These are phyloP conservation scores for Parachlorella kessleri DNA, from an alignment of 139 green algal genomes.

Conservation along the genomic window DNA sequence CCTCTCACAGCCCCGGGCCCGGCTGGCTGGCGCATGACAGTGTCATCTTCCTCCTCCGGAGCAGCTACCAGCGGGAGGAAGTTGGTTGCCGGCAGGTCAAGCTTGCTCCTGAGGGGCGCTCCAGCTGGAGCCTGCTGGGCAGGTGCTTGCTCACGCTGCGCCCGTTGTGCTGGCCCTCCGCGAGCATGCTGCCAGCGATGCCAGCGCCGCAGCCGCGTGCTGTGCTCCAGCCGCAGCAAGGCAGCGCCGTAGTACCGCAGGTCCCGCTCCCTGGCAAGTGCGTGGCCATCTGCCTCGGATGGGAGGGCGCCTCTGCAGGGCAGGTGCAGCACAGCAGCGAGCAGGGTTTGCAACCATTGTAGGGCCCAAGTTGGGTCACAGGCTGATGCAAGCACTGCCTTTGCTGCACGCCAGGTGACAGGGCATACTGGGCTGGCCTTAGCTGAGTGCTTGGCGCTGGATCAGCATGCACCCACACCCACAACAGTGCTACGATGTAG, in stretches of 20 bases:
- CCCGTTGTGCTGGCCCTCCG: too few relatives aligned
- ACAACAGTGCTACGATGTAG: too few relatives aligned
- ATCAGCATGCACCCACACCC: neutral
- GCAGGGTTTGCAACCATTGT: neutral
- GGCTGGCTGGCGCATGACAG: too few relatives aligned
- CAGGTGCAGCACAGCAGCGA: neutral
- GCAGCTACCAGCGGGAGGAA: constrained; percentile 37
- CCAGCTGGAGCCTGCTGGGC: too few relatives aligned
- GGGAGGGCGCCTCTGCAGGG: constrained; percentile 2
- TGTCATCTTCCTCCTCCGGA: neutral
- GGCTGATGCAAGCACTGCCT: neutral
- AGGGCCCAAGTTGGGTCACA: neutral
- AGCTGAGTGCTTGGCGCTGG: neutral
- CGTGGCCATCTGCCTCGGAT: constrained; percentile 23
- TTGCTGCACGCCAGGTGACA: too few relatives aligned
- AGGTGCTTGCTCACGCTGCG: too few relatives aligned
- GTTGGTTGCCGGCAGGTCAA: constrained; percentile 3
- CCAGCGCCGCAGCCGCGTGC: neutral
- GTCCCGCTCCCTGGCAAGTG: neutral
- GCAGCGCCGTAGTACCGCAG: neutral
- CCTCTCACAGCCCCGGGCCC: too few relatives aligned
- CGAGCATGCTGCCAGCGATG: neutral
- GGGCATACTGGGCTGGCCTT: too few relatives aligned
- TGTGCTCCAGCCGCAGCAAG: neutral
- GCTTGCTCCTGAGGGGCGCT: too few relatives aligned